Percentiles rank a stretch among this genome's conserved stretches.
These are phyloP conservation scores for Cornus controversa DNA, from an alignment of 148 eudicot genomes.

Conservation along the genomic window DNA sequence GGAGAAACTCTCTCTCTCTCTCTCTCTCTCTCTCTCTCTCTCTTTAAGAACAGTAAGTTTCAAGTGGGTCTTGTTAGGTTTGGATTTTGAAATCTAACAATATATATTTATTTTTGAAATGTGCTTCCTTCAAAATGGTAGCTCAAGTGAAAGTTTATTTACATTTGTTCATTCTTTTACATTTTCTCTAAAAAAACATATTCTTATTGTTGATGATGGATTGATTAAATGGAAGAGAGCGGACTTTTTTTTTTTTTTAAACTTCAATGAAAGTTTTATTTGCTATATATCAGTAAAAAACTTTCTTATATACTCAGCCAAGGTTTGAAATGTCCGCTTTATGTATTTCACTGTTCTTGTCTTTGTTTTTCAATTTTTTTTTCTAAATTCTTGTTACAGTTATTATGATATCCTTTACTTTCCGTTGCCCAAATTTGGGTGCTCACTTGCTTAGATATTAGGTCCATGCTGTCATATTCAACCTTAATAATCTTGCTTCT, in stretches of 20 bases:
- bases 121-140: background rate
- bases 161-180: background rate
- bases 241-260: background rate
- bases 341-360: background rate
- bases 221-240: background rate
- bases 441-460: background rate
- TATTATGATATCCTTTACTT: background rate
- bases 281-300: background rate
- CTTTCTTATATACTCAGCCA: background rate
- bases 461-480: background rate
- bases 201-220: no score
- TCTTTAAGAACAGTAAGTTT: no score
- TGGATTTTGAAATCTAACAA: background rate
- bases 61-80: background rate
- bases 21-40: no score
- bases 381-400: background rate
- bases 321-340: background rate
- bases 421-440: background rate
- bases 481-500: slow-evolving; percentile 1
- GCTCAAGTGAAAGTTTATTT: background rate
- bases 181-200: background rate
- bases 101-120: background rate
- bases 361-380: background rate
- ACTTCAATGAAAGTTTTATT: background rate
- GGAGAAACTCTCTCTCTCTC: background rate